Evolutionary conservation across 1,284 basidiomycete genomes (phyloP).

Genomic region (Sporisorium exsertum): DNA sequence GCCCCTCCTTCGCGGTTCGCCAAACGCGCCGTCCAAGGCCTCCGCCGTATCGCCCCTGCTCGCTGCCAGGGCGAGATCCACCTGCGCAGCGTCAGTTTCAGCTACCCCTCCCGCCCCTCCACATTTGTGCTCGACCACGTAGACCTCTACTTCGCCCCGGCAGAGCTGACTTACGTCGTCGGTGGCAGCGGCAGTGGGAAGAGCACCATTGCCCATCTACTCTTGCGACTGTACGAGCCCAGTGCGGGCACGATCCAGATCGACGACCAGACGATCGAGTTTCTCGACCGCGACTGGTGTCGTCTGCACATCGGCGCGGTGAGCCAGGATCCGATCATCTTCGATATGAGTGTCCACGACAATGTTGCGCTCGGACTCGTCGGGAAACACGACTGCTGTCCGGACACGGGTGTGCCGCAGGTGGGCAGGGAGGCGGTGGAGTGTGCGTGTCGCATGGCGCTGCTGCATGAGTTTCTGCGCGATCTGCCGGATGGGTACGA

Average conservation of each 20-base stretch:
- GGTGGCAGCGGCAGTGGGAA: conserved; percentile 92
- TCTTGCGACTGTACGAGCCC: conserved; percentile 80
- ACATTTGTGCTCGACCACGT: conserved; percentile 76
- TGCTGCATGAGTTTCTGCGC: conserved; percentile 87
- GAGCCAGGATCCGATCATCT: conserved; percentile 80
- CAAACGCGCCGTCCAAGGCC: conserved; percentile 22
- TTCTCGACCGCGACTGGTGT: conserved; percentile 81
- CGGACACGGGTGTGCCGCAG: conserved; percentile 40
- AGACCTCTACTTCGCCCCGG: conserved; percentile 79
- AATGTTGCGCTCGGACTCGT: conserved; percentile 84
- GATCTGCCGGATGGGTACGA: conserved; percentile 89
- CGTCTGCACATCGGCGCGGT: conserved; percentile 81
- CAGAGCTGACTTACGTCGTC: conserved; percentile 91
- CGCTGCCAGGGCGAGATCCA: conserved; percentile 79
- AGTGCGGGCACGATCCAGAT: conserved; percentile 74
- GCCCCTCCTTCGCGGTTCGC: not conserved
- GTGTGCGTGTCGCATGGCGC: conserved; percentile 83
- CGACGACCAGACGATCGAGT: conserved; percentile 82
- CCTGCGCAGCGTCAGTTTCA: conserved; percentile 81
- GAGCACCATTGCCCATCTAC: conserved; percentile 85
- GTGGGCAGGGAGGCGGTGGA: conserved; percentile 77
- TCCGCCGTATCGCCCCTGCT: conserved; percentile 49
- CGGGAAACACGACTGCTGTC: not conserved
- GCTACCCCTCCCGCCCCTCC: conserved; percentile 84
- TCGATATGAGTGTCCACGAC: conserved; percentile 85